Evolutionary conservation across 2,329 filamentous ascomycete genomes (phyloP).

Genomic region (Akanthomyces uredinophilus): DNA sequence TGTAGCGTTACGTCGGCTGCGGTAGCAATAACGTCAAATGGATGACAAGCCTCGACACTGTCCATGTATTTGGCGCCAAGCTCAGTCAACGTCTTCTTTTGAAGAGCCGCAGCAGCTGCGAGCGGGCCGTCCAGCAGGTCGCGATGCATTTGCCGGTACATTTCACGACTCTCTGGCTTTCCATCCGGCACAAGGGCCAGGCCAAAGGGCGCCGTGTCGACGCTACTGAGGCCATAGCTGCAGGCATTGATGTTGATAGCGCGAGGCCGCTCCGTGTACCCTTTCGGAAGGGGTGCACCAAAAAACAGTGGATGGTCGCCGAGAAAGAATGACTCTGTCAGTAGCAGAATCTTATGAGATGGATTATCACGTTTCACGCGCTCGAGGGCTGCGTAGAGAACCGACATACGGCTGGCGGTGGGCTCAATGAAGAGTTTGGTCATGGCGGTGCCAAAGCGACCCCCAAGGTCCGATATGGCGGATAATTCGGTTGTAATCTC

Average conservation of each 20-base stretch:
- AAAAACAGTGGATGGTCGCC: conserved; percentile 33
- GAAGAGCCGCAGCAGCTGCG: neutral
- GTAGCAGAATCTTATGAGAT: conserved; percentile 34
- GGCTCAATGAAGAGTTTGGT: conserved; percentile 27
- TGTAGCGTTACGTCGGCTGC: conserved; percentile 32
- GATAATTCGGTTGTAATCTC: neutral
- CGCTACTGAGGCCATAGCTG: conserved; percentile 32
- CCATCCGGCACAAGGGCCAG: conserved; percentile 34
- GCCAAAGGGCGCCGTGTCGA: conserved; percentile 35
- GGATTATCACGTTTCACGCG: conserved; percentile 28
- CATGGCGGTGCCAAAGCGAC: neutral
- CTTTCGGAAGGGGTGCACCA: conserved; percentile 34
- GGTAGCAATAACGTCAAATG: conserved; percentile 22
- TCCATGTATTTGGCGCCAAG: conserved; percentile 15
- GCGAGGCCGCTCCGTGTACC: conserved; percentile 29
- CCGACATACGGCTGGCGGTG: conserved; percentile 25
- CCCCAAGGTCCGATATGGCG: conserved; percentile 18
- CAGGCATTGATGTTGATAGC: conserved; percentile 36
- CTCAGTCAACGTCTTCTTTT: neutral
- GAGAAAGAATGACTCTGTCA: conserved; percentile 37
- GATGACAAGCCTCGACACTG: conserved; percentile 27
- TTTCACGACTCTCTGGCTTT: conserved; percentile 29
- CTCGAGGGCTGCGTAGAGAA: conserved; percentile 26
- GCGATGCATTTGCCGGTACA: conserved; percentile 25
- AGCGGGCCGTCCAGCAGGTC: neutral